Evolutionary conservation across 2,329 filamentous ascomycete genomes (phyloP).

Genomic region (Apiospora marii): DNA sequence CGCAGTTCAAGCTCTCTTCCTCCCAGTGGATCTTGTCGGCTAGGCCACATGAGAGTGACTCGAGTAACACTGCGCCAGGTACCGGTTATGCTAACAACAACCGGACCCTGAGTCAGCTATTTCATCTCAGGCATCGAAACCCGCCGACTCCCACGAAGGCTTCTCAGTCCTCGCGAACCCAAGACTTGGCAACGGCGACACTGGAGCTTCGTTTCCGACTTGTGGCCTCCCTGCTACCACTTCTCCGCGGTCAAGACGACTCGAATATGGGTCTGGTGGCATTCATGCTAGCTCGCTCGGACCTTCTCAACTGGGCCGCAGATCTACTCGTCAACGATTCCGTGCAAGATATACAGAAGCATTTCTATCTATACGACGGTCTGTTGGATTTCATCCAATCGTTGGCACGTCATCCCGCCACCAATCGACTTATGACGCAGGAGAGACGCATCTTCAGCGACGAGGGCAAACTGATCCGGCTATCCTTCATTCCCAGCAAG

Average conservation of each 20-base stretch:
- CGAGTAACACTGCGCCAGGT: background rate
- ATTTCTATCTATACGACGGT: constrained; percentile 44
- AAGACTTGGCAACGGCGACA: background rate
- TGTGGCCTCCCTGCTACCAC: constrained; percentile 31
- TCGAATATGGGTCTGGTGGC: background rate
- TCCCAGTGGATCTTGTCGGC: background rate
- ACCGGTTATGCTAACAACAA: background rate
- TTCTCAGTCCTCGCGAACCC: background rate
- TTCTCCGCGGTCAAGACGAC: constrained; percentile 12
- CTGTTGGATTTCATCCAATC: constrained; percentile 49
- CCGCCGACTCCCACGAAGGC: background rate
- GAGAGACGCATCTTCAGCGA: constrained; percentile 44
- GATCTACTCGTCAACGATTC: constrained; percentile 32
- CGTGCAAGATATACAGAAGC: constrained; percentile 38
- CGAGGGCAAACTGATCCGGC: constrained; percentile 44
- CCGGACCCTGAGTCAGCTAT: background rate
- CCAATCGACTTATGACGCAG: constrained; percentile 41
- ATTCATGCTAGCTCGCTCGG: constrained; percentile 33
- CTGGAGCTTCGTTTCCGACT: constrained; percentile 33
- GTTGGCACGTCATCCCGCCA: constrained; percentile 43
- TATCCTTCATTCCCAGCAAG: constrained; percentile 38
- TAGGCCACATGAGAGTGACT: background rate
- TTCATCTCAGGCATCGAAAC: background rate
- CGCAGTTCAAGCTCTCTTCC: background rate
- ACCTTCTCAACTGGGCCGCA: constrained; percentile 31